Evolutionary conservation across 495 filamentous ascomycete genomes (phyloP).

Genomic region (Bacidia gigantensis): DNA sequence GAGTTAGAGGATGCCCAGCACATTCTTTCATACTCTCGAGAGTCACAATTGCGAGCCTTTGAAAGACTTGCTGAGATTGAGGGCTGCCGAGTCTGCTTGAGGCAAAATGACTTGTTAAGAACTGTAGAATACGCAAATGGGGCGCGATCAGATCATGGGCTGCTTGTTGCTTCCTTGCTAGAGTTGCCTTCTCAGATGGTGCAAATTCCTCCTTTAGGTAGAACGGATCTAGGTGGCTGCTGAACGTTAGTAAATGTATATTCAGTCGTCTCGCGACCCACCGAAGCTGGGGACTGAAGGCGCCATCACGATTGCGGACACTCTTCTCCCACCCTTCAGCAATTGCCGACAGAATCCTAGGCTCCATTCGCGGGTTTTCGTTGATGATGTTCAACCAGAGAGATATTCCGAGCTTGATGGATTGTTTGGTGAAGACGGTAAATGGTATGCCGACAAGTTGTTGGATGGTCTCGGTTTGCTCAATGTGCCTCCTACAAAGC

Average conservation of each 20-base stretch:
- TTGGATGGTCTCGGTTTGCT: slow-evolving; percentile 63
- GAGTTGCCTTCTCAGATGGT: slow-evolving; percentile 67
- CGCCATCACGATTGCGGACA: slow-evolving; percentile 56
- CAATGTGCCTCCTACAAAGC: slow-evolving; percentile 57
- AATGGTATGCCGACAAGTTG: slow-evolving; percentile 87
- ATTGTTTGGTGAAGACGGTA: slow-evolving; percentile 79
- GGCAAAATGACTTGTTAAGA: slow-evolving; percentile 87
- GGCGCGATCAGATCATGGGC: slow-evolving; percentile 71
- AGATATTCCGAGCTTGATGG: slow-evolving; percentile 87
- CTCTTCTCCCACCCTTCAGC: slow-evolving; percentile 76
- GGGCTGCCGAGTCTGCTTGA: slow-evolving; percentile 68
- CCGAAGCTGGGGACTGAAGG: slow-evolving; percentile 60
- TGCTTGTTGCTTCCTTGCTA: slow-evolving; percentile 58
- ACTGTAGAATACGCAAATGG: slow-evolving; percentile 73
- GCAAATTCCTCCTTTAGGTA: slow-evolving; percentile 84
- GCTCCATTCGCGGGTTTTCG: slow-evolving; percentile 79
- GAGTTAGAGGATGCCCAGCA: slow-evolving; percentile 66
- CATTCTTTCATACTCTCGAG: slow-evolving; percentile 55
- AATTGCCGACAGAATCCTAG: slow-evolving; percentile 69
- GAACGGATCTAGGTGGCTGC: slow-evolving; percentile 62
- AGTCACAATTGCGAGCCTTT: slow-evolving; percentile 62
- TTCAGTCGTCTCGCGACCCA: slow-evolving; percentile 27
- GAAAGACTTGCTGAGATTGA: slow-evolving; percentile 66
- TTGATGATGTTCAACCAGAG: slow-evolving; percentile 95
- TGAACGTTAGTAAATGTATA: slow-evolving; percentile 17